phyloP scores from a whole-genome alignment of 2,329 filamentous ascomycete species.

The Tolypocladium cylindrosporum region DNA sequence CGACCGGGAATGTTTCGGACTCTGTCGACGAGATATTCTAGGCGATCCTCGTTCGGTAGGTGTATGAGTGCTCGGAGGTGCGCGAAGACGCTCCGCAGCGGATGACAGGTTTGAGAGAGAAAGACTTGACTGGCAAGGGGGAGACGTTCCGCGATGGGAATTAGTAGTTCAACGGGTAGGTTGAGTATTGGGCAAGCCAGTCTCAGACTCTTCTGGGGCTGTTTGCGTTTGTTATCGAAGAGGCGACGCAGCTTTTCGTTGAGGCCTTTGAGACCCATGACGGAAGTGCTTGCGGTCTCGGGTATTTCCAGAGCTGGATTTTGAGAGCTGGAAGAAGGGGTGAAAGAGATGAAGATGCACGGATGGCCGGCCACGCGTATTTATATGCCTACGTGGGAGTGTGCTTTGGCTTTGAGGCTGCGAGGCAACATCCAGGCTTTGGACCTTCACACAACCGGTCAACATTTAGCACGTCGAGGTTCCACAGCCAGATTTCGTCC shows the following conservation, averaged over 20 bases:
- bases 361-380: no score
- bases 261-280: no score
- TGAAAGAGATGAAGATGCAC: no score
- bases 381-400: no score
- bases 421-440: no score
- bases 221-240: neutral
- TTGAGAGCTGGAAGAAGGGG: no score
- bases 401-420: no score
- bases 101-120: neutral
- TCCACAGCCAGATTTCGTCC: no score
- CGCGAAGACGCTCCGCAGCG: neutral
- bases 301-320: no score
- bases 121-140: neutral
- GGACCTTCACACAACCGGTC: no score
- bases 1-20: neutral
- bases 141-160: neutral
- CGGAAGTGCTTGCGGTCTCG: no score
- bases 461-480: no score
- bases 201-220: neutral
- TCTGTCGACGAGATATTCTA: neutral
- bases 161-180: neutral
- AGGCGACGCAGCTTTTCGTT: neutral
- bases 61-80: neutral
- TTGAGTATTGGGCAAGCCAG: neutral
- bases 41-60: neutral